A percentile compares a stretch with the other conserved stretches of the same genome.
Conservation (phyloP, 345 rosid genomes). For the Carallia brachiata region DNA sequence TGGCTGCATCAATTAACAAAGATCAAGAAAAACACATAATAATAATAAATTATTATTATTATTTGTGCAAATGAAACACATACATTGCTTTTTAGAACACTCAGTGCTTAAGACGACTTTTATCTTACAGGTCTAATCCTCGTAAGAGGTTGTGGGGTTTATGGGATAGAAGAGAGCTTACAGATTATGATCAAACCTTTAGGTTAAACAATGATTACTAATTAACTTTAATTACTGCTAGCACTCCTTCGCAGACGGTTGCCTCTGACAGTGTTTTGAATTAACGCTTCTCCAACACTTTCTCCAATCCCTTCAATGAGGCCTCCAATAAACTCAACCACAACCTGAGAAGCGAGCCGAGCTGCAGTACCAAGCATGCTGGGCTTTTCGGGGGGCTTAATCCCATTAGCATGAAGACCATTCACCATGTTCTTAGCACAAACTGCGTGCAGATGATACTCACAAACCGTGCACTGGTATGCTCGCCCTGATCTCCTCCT, state of each 20-base stretch:
- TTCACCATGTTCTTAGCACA: conserved; percentile 76
- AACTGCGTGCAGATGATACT: conserved; percentile 74
- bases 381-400: conserved; percentile 43
- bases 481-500: conserved; percentile 57
- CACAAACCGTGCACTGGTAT: conserved; percentile 65
- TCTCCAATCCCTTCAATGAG: conserved; percentile 79
- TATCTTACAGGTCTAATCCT: too few relatives aligned
- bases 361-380: conserved; percentile 62
- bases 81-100: too few relatives aligned
- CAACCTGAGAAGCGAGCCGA: conserved; percentile 59
- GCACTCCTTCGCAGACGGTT: conserved; percentile 3
- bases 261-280: conserved; percentile 38
- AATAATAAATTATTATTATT: too few relatives aligned
- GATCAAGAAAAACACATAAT: too few relatives aligned
- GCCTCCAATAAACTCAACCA: conserved; percentile 59
- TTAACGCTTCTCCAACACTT: conserved; percentile 65
- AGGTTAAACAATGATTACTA: too few relatives aligned
- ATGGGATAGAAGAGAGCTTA: too few relatives aligned
- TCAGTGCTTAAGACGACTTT: too few relatives aligned
- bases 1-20: too few relatives aligned
- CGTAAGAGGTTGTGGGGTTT: too few relatives aligned
- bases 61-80: too few relatives aligned
- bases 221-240: too few relatives aligned
- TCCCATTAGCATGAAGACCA: conserved; percentile 57
- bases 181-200: too few relatives aligned